Percentiles rank a stretch among this genome's conserved stretches.
phyloP scores from a whole-genome alignment of 2,329 filamentous ascomycete genomes.

The Aspergillus sp. region DNA sequence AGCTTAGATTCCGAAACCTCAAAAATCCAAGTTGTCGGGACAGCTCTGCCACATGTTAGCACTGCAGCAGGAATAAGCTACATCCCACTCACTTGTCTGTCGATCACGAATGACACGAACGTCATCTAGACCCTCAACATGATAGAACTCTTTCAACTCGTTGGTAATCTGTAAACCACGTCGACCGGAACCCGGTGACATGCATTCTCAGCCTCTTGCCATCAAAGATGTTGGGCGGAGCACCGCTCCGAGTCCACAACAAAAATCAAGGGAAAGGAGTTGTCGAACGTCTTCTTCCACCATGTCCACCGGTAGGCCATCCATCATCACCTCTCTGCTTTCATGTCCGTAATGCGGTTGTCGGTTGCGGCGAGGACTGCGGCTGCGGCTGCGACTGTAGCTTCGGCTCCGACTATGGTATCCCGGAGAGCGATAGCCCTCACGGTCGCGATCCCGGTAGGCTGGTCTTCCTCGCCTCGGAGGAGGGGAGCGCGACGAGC shows the following conservation, averaged over 20 bases:
- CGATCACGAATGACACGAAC: constrained; percentile 60
- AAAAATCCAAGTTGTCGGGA: constrained; percentile 60
- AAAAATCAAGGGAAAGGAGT: constrained; percentile 31
- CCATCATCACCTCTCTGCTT: constrained; percentile 54
- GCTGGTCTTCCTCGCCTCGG: constrained; percentile 38
- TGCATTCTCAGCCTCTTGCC: constrained; percentile 44
- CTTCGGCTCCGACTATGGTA: constrained; percentile 40
- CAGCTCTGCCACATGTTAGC: constrained; percentile 43
- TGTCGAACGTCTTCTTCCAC: constrained; percentile 54
- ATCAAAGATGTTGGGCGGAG: constrained; percentile 25
- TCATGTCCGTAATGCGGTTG: constrained; percentile 44
- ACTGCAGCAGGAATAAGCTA: neutral
- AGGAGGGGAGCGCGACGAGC: constrained; percentile 37
- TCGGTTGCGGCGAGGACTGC: constrained; percentile 40
- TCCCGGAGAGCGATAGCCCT: constrained; percentile 47
- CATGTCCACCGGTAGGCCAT: constrained; percentile 52
- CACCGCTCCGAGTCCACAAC: constrained; percentile 20
- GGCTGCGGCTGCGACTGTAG: constrained; percentile 39
- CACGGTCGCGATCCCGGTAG: constrained; percentile 50
- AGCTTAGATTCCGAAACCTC: constrained; percentile 52
- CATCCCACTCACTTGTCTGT: constrained; percentile 52
- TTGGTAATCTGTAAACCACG: constrained; percentile 54
- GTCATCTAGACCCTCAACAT: constrained; percentile 57
- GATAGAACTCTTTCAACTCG: constrained; percentile 56
- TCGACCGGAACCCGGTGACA: constrained; percentile 38